These are phyloP conservation scores for Physcomitrium patens DNA, from an alignment of 225 moss, liverwort and hornwort genomes.

Conservation along the genomic window DNA sequence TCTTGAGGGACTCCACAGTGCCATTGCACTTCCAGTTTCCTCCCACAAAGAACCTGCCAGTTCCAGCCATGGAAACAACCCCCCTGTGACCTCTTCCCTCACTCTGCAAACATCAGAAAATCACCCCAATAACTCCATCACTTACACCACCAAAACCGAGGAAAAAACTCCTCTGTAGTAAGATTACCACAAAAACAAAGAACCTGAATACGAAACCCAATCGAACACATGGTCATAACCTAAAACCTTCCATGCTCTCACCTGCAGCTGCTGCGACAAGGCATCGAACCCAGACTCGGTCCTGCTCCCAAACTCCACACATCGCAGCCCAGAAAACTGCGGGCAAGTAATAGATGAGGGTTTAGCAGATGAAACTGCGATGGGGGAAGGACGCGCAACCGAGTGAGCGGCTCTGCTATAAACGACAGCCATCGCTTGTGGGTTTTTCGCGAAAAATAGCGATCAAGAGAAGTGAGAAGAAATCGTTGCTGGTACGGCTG, in stretches of 20 bases:
- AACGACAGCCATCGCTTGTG: slow-evolving; percentile 50
- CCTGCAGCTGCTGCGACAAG: slow-evolving; percentile 38
- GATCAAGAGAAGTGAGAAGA: neutral
- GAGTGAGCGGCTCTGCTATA: slow-evolving; percentile 48
- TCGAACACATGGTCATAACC: neutral
- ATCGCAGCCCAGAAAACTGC: slow-evolving; percentile 51
- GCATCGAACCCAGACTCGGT: slow-evolving; percentile 24
- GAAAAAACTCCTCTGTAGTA: neutral
- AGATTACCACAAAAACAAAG: neutral
- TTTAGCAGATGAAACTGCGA: slow-evolving; percentile 27
- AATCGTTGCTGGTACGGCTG: slow-evolving; percentile 8
- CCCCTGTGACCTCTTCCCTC: slow-evolving; percentile 46
- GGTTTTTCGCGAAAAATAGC: neutral
- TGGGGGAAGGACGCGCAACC: slow-evolving; percentile 27
- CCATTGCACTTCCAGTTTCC: slow-evolving; percentile 99
- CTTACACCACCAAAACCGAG: neutral
- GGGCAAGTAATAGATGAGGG: slow-evolving; percentile 39
- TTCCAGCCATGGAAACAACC: slow-evolving; percentile 80
- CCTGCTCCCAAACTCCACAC: slow-evolving; percentile 34
- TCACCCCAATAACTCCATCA: neutral
- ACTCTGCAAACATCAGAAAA: slow-evolving; percentile 36
- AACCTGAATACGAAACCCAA: slow-evolving; percentile 28
- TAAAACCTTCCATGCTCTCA: neutral
- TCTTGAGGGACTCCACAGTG: slow-evolving; percentile 73
- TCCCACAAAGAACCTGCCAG: slow-evolving; percentile 92